Base-by-base conservation (phyloP, 192 early-diverging fungal genomes). In the Lunasporangiospora selenospora region DNA sequence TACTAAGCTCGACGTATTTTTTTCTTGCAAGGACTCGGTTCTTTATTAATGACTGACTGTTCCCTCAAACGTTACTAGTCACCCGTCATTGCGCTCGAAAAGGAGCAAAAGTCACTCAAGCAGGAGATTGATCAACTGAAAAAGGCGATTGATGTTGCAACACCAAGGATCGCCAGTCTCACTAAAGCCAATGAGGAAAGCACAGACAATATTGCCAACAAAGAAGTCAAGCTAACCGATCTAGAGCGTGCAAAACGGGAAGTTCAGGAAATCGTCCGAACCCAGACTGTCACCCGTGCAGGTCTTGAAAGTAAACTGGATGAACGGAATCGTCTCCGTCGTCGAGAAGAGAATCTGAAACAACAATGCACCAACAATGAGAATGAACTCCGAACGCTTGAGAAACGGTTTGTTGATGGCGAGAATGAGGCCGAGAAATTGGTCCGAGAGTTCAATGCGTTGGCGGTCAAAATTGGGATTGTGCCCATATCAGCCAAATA, bases 61-160 rank as follows among this genome's bases (percentile, higher is more conserved):
- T n/a, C n/a, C n/a, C n/a, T n/a, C n/a, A n/a, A n/a, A n/a, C n/a
- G n/a, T n/a, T 13, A 15, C 18, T 53, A 88, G 85, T 76, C 83
- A 6, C 87, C 87, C 4, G 61, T 89, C 0, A 55, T 73, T 16
- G 32, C 64, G 10, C 47, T 81, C 19, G 79, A 87, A 40, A 44
- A 65, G 19, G 82, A 85, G 53, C 53, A 71, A 13, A 46, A 66
- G 29, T 57, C 59, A 12, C 55, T 88, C 7, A 27, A 41, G 26
- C 62, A 54, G 1, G 87, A 89, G 53, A 77, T 77, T 30, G 79
- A 78, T 24, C 82, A 84, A 45, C 85, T 87, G 53, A 75, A 76
- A 21, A 62, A 47, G 26, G 53, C 53, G 2, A 67, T 62, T 30
- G 59, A 67, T 0, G 45, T 62, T 31, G 60, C 48, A 7, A 30